These are phyloP conservation scores for Lasiosphaeria miniovina DNA, from an alignment of 495 filamentous ascomycete species.

Conservation along the genomic window DNA sequence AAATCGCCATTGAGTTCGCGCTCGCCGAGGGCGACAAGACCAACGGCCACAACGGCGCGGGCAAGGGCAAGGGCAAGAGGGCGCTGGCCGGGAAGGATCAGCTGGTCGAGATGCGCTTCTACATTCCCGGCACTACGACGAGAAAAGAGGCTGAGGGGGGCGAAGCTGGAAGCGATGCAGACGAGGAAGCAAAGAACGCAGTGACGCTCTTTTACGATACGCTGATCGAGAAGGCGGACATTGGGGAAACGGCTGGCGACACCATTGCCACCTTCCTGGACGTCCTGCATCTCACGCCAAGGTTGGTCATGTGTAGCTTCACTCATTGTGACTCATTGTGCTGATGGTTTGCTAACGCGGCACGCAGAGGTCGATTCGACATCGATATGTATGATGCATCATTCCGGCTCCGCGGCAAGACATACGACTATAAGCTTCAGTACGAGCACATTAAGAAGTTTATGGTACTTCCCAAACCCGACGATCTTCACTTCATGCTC, in stretches of 20 bases:
- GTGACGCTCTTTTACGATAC: conserved; percentile 96
- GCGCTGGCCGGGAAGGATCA: conserved; percentile 84
- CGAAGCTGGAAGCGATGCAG: conserved; percentile 63
- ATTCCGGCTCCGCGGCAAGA: conserved; percentile 96
- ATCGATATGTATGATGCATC: conserved; percentile 99
- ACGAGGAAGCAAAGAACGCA: conserved; percentile 82
- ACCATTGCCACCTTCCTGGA: conserved; percentile 97
- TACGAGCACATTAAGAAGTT: conserved; percentile 98
- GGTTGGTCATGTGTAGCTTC: conserved; percentile 51
- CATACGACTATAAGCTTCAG: conserved; percentile 99
- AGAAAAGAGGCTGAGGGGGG: conserved; percentile 82
- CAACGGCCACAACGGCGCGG: conserved; percentile 73
- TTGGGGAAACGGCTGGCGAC: conserved; percentile 96
- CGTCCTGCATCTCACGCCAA: conserved; percentile 93
- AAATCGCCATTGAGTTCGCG: conserved; percentile 93
- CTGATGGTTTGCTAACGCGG: conserved; percentile 31
- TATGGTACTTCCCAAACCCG: conserved; percentile 95
- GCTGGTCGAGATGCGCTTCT: conserved; percentile 97
- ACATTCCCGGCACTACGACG: conserved; percentile 87
- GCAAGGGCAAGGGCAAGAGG: conserved; percentile 79
- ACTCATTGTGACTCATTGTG: too few relatives aligned
- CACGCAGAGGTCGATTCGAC: conserved; percentile 89
- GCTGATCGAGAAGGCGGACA: conserved; percentile 97
- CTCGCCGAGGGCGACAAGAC: conserved; percentile 63
- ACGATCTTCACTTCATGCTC: conserved; percentile 92